These are phyloP conservation scores for Hyphopichia pseudoburtonii DNA, from an alignment of 1,139 yeast genomes.

Conservation along the genomic window DNA sequence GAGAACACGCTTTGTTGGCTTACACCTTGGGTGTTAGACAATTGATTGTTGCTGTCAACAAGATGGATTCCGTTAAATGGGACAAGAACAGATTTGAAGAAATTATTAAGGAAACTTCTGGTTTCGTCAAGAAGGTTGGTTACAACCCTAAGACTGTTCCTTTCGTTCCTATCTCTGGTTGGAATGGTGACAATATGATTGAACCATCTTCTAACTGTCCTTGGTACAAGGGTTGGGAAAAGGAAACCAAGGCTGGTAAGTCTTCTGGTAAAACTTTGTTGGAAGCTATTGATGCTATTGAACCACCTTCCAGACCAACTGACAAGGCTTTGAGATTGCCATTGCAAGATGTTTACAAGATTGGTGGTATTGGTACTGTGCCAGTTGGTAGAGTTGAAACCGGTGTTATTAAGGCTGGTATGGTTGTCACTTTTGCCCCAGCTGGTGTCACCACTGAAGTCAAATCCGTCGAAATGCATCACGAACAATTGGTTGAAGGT, in stretches of 20 bases:
- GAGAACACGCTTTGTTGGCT: conserved; percentile 90
- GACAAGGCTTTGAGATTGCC: conserved; percentile 92
- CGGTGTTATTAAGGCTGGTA: conserved; percentile 90
- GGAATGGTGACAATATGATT: conserved; percentile 95
- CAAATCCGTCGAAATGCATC: conserved; percentile 93
- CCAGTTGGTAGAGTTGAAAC: conserved; percentile 95
- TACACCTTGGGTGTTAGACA: conserved; percentile 89
- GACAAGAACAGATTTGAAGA: conserved; percentile 78
- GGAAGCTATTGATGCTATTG: conserved; percentile 86
- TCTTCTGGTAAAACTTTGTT: conserved; percentile 82
- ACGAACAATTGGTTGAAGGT: conserved; percentile 84
- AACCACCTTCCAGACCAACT: conserved; percentile 82
- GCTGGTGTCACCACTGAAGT: conserved; percentile 92
- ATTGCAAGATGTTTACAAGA: conserved; percentile 90
- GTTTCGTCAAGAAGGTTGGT: conserved; percentile 92
- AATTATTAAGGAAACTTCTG: conserved; percentile 81
- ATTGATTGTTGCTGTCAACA: conserved; percentile 88
- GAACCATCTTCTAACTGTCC: conserved; percentile 80
- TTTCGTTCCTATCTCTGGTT: conserved; percentile 90
- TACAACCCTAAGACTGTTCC: conserved; percentile 91
- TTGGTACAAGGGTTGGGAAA: conserved; percentile 91
- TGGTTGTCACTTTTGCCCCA: conserved; percentile 89
- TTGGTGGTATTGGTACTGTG: conserved; percentile 92
- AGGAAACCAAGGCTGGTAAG: conserved; percentile 80
- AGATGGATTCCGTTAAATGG: conserved; percentile 93